These are phyloP conservation scores for Lodderomyces elongisporus DNA, from an alignment of 1,139 yeast genomes.

Conservation along the genomic window DNA sequence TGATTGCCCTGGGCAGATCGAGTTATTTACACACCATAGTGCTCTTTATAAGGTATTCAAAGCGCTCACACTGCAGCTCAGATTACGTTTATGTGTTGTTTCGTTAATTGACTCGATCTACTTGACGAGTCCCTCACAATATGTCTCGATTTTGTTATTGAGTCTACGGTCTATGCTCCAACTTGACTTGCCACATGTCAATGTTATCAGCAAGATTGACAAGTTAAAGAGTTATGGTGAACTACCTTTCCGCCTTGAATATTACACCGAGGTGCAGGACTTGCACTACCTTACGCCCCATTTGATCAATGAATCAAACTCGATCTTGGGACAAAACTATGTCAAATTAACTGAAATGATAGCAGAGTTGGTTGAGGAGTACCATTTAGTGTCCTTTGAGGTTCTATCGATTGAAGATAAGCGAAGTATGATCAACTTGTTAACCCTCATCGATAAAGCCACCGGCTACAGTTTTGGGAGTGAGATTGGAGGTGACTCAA, in stretches of 20 bases:
- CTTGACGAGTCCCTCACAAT: conserved; percentile 83
- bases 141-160: conserved; percentile 74
- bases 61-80: conserved; percentile 40
- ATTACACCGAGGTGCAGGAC: conserved; percentile 90
- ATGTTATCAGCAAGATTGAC: conserved; percentile 79
- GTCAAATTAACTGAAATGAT: conserved; percentile 71
- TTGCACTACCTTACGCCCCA: conserved; percentile 62
- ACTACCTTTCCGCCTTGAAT: conserved; percentile 71
- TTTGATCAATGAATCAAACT: conserved; percentile 63
- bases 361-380: conserved; percentile 81
- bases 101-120: conserved; percentile 83
- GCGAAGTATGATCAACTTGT: conserved; percentile 78
- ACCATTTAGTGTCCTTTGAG: conserved; percentile 81
- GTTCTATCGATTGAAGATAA: conserved; percentile 90
- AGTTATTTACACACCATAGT: conserved; percentile 43
- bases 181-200: conserved; percentile 41
- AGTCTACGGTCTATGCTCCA: conserved; percentile 66
- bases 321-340: conserved; percentile 57
- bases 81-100: conserved; percentile 77
- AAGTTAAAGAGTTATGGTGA: conserved; percentile 56
- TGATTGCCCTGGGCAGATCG: conserved; percentile 69
- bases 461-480: conserved; percentile 91
- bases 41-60: conserved; percentile 36
- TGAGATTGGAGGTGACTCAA: conserved; percentile 91
- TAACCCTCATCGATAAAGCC: conserved; percentile 79